Conservation (phyloP, 495 filamentous ascomycete genomes). For the Parathielavia appendiculata region DNA sequence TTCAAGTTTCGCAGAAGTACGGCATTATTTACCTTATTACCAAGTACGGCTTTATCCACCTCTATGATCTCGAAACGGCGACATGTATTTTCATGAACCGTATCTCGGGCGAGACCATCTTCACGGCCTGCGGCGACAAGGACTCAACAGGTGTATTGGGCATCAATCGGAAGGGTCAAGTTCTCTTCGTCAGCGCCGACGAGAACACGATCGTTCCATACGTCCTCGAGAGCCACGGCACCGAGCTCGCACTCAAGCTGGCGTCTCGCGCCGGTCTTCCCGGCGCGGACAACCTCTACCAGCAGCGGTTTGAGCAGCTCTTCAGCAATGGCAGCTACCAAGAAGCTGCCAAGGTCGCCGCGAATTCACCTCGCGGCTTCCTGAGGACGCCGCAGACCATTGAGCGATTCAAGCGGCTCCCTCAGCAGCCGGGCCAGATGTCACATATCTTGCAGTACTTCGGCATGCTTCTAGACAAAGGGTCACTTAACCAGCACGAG, state of each 20-base stretch:
- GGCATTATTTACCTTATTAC: slow-evolving; percentile 95
- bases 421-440: slow-evolving; percentile 68
- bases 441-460: slow-evolving; percentile 97
- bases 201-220: slow-evolving; percentile 89
- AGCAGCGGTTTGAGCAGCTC: slow-evolving; percentile 84
- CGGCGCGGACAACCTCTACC: slow-evolving; percentile 91
- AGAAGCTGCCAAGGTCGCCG: slow-evolving; percentile 90
- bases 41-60: slow-evolving; percentile 98
- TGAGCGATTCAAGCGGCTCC: slow-evolving; percentile 84
- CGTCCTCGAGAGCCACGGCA: slow-evolving; percentile 89
- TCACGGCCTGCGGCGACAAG: slow-evolving; percentile 82
- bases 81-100: slow-evolving; percentile 99
- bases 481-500: slow-evolving; percentile 83
- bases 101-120: slow-evolving; percentile 98
- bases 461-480: slow-evolving; percentile 93
- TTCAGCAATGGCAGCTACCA: slow-evolving; percentile 68
- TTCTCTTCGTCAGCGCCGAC: slow-evolving; percentile 86
- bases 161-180: slow-evolving; percentile 95
- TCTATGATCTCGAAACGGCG: slow-evolving; percentile 94
- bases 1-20: slow-evolving; percentile 95
- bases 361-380: slow-evolving; percentile 94
- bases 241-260: slow-evolving; percentile 86
- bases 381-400: slow-evolving; percentile 90
- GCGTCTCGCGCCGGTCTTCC: slow-evolving; percentile 90
- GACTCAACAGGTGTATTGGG: slow-evolving; percentile 84